Conservation (phyloP, 352 stramenopile genomes). For the Porosira glacialis region DNA sequence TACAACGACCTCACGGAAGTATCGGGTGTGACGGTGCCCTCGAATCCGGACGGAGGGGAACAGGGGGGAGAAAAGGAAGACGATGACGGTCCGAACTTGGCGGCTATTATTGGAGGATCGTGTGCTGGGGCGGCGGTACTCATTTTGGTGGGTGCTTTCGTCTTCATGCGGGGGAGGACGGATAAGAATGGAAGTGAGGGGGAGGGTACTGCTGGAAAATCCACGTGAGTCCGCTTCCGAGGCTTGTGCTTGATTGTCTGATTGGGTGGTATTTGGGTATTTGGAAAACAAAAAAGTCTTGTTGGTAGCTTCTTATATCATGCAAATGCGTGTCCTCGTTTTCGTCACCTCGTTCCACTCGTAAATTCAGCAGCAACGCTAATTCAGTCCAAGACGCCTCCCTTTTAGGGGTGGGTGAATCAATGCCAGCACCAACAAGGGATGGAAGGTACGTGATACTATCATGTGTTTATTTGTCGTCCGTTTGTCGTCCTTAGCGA, state of each 20-base stretch:
- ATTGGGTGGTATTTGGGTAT: no score
- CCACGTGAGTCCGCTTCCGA: no score
- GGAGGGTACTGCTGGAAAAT: not conserved
- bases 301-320: no score
- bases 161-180: conserved; percentile 19
- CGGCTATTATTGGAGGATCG: conserved; percentile 3
- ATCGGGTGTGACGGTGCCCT: conserved; percentile 21
- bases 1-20: conserved; percentile 41
- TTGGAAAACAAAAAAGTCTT: no score
- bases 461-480: not conserved
- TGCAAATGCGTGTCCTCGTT: no score
- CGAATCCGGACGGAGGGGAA: not conserved
- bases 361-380: not conserved
- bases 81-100: not conserved
- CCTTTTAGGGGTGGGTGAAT: not conserved
- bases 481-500: no score
- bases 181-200: conserved; percentile 12
- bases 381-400: not conserved
- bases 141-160: conserved; percentile 13
- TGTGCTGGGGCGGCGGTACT: conserved; percentile 19
- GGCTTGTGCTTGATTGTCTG: no score
- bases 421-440: not conserved
- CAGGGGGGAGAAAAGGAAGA: conserved; percentile 2
- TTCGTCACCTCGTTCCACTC: no score
- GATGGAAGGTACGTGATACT: not conserved